Evolutionary conservation across 768 basidiomycete species (phyloP).

Genomic region (Boletus patriciae): DNA sequence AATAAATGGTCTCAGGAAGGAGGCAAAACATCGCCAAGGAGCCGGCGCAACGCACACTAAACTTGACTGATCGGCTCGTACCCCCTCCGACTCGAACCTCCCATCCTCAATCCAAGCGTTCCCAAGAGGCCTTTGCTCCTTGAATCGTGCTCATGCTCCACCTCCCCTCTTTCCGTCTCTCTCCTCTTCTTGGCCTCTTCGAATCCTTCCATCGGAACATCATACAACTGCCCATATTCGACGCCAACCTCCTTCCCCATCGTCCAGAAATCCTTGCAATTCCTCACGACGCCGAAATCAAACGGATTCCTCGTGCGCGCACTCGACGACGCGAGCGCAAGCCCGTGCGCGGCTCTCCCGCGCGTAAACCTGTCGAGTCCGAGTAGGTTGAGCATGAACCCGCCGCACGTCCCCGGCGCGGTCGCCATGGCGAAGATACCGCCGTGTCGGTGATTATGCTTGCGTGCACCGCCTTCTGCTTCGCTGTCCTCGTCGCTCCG

Average conservation of each 20-base stretch:
- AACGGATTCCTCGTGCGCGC: constrained; percentile 87
- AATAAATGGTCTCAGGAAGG: not conserved
- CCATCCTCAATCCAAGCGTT: constrained; percentile 38
- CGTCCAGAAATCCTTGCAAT: constrained; percentile 95
- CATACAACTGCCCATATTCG: constrained; percentile 87
- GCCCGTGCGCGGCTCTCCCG: constrained; percentile 84
- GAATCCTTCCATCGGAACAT: constrained; percentile 86
- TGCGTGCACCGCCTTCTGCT: constrained; percentile 34
- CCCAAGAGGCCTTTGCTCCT: constrained; percentile 42
- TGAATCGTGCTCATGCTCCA: constrained; percentile 47
- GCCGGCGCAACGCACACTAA: constrained; percentile 5
- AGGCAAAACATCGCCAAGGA: too few relatives aligned
- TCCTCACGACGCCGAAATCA: constrained; percentile 72
- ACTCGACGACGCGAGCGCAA: constrained; percentile 56
- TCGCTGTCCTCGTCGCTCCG: constrained; percentile 48
- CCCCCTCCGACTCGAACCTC: constrained; percentile 35
- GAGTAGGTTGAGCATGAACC: constrained; percentile 85
- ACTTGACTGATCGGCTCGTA: constrained; percentile 36
- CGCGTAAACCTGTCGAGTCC: constrained; percentile 95
- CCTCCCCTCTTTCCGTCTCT: constrained; percentile 46
- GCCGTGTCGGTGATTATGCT: constrained; percentile 48
- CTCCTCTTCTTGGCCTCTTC: constrained; percentile 64
- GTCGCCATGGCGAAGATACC: constrained; percentile 35
- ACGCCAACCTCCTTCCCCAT: constrained; percentile 82
- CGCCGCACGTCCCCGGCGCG: constrained; percentile 36